Conservation (phyloP, 139 green algal species). For the Chlamydomonas urium region DNA sequence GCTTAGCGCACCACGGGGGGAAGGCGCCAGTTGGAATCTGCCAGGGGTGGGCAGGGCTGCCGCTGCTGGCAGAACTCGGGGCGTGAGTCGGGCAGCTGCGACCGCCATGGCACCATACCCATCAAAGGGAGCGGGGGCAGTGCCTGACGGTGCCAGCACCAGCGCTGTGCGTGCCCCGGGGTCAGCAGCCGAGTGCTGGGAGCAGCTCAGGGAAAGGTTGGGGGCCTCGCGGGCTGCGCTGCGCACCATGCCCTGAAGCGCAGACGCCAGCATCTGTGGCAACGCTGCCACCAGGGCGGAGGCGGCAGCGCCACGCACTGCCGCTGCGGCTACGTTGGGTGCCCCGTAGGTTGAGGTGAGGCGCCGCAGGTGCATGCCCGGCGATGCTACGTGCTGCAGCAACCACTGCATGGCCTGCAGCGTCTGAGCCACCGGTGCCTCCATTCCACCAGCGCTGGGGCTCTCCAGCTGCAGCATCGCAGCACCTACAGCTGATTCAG, state of each 20-base stretch:
- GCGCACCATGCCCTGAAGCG: not conserved
- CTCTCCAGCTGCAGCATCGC: too few relatives aligned
- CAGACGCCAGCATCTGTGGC: too few relatives aligned
- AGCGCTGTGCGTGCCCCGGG: not conserved
- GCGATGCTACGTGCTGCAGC: too few relatives aligned
- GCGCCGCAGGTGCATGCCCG: too few relatives aligned
- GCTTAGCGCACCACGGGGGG: constrained; percentile 42
- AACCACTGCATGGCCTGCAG: too few relatives aligned
- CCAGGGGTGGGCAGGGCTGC: not conserved
- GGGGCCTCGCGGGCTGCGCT: not conserved
- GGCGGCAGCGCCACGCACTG: too few relatives aligned
- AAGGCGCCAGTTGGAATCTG: constrained; percentile 36
- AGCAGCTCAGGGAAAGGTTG: not conserved
- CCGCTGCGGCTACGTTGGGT: too few relatives aligned
- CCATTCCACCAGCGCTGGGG: too few relatives aligned
- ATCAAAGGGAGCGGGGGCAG: constrained; percentile 2
- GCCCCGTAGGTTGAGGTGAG: too few relatives aligned
- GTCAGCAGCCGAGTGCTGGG: not conserved
- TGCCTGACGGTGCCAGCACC: not conserved
- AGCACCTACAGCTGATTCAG: not conserved
- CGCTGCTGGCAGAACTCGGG: constrained; percentile 21
- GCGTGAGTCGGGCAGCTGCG: constrained; percentile 1
- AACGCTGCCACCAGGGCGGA: too few relatives aligned
- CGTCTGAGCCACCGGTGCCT: too few relatives aligned
- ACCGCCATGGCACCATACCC: constrained; percentile 7